phyloP scores from a whole-genome alignment of 192 early-diverging fungal genomes.

The Rhizophagus clarus region DNA sequence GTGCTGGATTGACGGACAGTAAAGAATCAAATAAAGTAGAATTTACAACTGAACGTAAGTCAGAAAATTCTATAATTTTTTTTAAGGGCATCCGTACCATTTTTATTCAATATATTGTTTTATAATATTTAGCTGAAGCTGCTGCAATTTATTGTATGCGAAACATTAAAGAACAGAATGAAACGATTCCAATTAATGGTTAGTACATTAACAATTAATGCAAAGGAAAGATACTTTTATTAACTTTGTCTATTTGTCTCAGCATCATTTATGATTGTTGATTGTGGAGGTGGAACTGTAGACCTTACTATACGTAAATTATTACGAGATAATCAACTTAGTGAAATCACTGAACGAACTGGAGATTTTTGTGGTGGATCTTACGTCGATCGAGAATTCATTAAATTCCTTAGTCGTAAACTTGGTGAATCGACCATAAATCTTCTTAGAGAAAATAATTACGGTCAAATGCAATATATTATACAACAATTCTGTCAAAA shows the following conservation, averaged over 20 bases:
- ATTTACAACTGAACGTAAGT: too few species aligned
- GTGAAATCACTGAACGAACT: constrained; percentile 43
- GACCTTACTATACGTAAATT: constrained; percentile 44
- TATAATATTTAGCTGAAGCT: background rate
- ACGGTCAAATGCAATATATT: constrained; percentile 20
- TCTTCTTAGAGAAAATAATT: constrained; percentile 28
- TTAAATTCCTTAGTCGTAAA: constrained; percentile 44
- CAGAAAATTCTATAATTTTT: too few species aligned
- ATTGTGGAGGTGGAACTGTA: constrained; percentile 62
- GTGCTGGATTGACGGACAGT: constrained; percentile 44
- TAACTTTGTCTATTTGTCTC: constrained; percentile 19
- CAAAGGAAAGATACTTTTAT: background rate
- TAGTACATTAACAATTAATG: background rate
- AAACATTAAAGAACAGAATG: background rate
- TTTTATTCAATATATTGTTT: too few species aligned
- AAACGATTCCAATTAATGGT: background rate
- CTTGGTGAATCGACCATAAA: constrained; percentile 35
- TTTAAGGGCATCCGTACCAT: too few species aligned
- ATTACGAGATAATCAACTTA: constrained; percentile 32
- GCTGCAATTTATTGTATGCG: constrained; percentile 9
- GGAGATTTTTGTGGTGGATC: constrained; percentile 44
- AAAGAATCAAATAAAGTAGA: too few species aligned
- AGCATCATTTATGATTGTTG: constrained; percentile 58
- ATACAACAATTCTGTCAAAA: background rate
- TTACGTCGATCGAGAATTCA: constrained; percentile 47